Base-by-base conservation (phyloP, 768 basidiomycete genomes). In the Suillus occidentalis region DNA sequence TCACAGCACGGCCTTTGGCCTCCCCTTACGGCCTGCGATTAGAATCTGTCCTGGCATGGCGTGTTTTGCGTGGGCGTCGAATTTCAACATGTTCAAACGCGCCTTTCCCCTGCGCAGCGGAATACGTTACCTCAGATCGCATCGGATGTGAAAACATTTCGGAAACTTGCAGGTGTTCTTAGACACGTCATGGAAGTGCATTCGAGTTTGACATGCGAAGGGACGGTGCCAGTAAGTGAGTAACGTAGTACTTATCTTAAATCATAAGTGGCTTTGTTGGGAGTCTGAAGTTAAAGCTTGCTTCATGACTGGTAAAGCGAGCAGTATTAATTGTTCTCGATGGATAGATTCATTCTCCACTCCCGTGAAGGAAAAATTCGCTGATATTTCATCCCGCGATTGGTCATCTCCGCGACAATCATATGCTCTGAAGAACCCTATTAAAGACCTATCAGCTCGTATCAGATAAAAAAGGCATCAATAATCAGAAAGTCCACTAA, bases 91-190 rank as follows among this genome's bases (percentile, higher is more conserved):
- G 20, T 36, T 36, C 16, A 20, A 28, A 13, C 16, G 10, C 25
- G 18, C 25, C 10, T 18, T 37, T 25, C 57, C 42, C 18, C 25
- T 28, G 40, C 40, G 28, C 28, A 42, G 12, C 58, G 18, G 6
- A 6, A 20, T 28, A 31, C 34, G 34, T 55, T 55, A 55, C 34
- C 53, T 55, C 53, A 34, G 34, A 55, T 55, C 53, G 31, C 31
- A 55, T 55, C 53, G 53, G 52, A 55, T 55, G 31, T 36, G 34
- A 34, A 55, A 55, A 36, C 34, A n/a, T 20, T 12, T 36, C 53
- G 53, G 53, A 55, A 55, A 55, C 53, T 55, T 55, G 53, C 53
- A 55, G 53, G 31, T 55, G 20, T n/a, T 34, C 53, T 55, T 12
- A 31, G 34, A 34, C 13, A 55, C 12, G 53, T 34, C 53, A 55